These are phyloP conservation scores for Corymbia maculata DNA, from an alignment of 345 rosid species.

Conservation along the genomic window DNA sequence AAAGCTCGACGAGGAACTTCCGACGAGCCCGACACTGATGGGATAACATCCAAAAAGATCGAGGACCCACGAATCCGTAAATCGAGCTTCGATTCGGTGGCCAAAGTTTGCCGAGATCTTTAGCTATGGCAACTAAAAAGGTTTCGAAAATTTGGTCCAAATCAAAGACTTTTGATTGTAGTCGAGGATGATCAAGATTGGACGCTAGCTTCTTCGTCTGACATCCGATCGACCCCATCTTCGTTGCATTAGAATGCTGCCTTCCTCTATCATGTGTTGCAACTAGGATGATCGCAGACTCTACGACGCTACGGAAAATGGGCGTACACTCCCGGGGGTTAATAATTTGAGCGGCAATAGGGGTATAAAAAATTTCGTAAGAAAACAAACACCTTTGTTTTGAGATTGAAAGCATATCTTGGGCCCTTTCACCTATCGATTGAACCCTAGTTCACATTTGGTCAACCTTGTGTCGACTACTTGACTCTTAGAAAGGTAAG, in stretches of 20 bases:
- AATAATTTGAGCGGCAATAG: background rate
- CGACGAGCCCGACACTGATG: background rate
- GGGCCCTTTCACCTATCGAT: background rate
- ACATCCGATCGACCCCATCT: background rate
- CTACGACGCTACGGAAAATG: background rate
- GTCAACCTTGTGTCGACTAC: background rate
- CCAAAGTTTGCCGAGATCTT: background rate
- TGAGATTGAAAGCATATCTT: background rate
- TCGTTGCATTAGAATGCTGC: background rate
- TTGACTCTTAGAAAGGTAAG: background rate
- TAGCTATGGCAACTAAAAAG: background rate
- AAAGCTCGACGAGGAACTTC: background rate
- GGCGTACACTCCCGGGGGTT: background rate
- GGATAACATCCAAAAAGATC: background rate
- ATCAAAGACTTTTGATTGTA: background rate
- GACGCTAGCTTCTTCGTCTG: background rate
- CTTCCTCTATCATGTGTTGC: background rate
- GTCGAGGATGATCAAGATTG: background rate
- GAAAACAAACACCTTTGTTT: no score
- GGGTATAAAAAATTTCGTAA: no score
- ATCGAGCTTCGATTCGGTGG: background rate
- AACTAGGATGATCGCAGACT: background rate
- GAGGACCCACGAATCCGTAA: background rate
- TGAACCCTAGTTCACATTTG: background rate
- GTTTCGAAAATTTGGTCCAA: background rate